Conservation (phyloP, 2,329 filamentous ascomycete species). For the Fusarium virguliforme region DNA sequence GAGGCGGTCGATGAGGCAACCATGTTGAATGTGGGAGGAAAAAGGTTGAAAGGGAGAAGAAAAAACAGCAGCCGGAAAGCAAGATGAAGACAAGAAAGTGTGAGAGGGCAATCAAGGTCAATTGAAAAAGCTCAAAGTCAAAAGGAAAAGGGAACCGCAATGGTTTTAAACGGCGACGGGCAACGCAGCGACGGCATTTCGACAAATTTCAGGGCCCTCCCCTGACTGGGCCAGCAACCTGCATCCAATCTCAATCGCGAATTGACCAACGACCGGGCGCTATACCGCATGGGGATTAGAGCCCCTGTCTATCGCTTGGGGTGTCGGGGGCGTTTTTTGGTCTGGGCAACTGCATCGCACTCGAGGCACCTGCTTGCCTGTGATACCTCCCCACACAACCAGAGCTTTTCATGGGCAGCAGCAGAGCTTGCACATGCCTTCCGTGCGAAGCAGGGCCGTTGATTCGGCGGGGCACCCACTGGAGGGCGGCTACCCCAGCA, state of each 20-base stretch:
- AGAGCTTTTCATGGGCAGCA: conserved; percentile 24
- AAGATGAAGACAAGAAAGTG: conserved; percentile 9
- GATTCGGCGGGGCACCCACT: conserved; percentile 22
- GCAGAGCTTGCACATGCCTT: conserved; percentile 17
- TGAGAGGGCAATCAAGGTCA: conserved; percentile 33
- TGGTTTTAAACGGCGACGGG: conserved; percentile 49
- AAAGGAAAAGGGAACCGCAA: conserved; percentile 33
- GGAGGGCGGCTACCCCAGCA: conserved; percentile 21
- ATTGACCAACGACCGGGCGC: conserved; percentile 45
- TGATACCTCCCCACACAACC: conserved; percentile 28
- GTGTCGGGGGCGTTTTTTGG: conserved; percentile 34
- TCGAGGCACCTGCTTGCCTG: conserved; percentile 22
- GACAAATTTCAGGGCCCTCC: conserved; percentile 53
- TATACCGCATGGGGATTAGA: conserved; percentile 41
- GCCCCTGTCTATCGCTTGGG: conserved; percentile 37
- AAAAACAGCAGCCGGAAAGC: conserved; percentile 20
- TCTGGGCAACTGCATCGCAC: conserved; percentile 25
- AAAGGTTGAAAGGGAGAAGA: conserved; percentile 31
- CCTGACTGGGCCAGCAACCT: conserved; percentile 46
- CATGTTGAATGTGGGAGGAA: conserved; percentile 60
- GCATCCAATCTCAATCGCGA: conserved; percentile 51
- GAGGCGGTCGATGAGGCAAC: conserved; percentile 58
- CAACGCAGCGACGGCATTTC: conserved; percentile 44
- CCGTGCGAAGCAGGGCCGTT: background rate
- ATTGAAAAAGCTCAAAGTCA: conserved; percentile 28